A percentile compares a stretch with the other conserved stretches of the same genome.
phyloP scores from a whole-genome alignment of 108 stramenopile species.

The Tribonema minus region DNA sequence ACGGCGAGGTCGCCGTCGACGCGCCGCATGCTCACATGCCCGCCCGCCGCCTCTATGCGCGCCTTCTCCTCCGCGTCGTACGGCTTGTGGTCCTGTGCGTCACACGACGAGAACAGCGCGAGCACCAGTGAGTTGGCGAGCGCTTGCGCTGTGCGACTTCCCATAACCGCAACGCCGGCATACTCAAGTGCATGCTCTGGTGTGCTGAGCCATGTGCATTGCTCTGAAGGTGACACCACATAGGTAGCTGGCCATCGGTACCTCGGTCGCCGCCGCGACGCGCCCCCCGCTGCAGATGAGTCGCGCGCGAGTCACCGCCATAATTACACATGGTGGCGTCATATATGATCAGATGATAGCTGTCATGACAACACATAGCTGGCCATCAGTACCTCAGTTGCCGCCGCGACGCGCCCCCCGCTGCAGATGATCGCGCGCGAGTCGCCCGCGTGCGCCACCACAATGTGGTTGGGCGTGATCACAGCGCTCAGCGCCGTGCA shows the following conservation, averaged over 20 bases:
- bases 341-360: conserved; percentile 49
- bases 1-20: conserved; percentile 56
- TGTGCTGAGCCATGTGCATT: too few relatives aligned
- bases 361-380: neutral
- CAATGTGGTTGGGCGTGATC: conserved; percentile 47
- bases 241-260: neutral
- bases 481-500: conserved; percentile 43
- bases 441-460: conserved; percentile 54
- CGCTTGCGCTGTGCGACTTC: too few relatives aligned
- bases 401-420: neutral
- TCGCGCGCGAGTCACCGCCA: conserved; percentile 51
- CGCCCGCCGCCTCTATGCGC: conserved; percentile 51
- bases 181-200: too few relatives aligned
- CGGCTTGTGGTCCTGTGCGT: conserved; percentile 60
- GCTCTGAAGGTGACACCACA: too few relatives aligned
- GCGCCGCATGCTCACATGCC: conserved; percentile 35
- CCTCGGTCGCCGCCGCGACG: neutral
- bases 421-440: conserved; percentile 38
- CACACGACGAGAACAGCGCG: too few relatives aligned
- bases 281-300: conserved; percentile 9
- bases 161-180: too few relatives aligned
- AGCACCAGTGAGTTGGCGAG: too few relatives aligned
- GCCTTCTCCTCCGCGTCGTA: conserved; percentile 39
- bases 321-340: conserved; percentile 37
- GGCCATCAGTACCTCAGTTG: neutral